A percentile compares a stretch with the other conserved stretches of the same genome.
phyloP scores from a whole-genome alignment of 139 green algal species.

The Chlorella sp. region DNA sequence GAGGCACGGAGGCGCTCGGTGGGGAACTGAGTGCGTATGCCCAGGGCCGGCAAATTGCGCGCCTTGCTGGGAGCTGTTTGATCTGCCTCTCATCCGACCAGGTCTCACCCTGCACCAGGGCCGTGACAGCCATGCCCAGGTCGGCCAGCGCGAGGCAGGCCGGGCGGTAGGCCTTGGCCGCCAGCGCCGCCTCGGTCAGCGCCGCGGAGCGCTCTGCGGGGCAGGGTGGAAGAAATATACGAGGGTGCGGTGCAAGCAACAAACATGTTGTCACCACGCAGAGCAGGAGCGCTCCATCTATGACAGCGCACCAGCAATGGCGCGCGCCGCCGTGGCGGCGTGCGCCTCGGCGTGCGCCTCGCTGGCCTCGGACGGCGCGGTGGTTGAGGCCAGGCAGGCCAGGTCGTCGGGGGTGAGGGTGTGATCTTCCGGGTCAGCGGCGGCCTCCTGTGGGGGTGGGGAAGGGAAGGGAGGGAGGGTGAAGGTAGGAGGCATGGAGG shows the following conservation, averaged over 20 bases:
- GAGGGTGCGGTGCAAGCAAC: background rate
- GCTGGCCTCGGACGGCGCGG: background rate
- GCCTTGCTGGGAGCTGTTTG: too few species aligned
- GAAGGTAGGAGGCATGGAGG: too few species aligned
- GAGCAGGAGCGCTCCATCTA: background rate
- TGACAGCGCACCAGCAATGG: background rate
- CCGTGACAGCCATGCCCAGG: background rate
- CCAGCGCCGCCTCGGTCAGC: background rate
- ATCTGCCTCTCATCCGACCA: too few species aligned
- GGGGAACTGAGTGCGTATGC: background rate
- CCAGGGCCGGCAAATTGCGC: too few species aligned
- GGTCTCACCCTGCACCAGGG: background rate
- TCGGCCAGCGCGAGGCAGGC: slow-evolving; percentile 19
- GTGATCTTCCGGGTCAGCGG: too few species aligned
- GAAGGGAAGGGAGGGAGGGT: too few species aligned
- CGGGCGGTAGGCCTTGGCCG: slow-evolving; percentile 10
- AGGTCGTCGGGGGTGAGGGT: slow-evolving; percentile 31
- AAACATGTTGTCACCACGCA: background rate
- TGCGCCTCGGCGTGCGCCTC: background rate
- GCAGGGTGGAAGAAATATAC: too few species aligned
- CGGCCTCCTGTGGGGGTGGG: too few species aligned
- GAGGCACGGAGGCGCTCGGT: background rate
- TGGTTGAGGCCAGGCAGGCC: background rate
- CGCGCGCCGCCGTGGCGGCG: background rate
- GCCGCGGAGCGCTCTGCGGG: background rate